Evolutionary conservation across 2,329 filamentous ascomycete species (phyloP).

Genomic region (Talaromyces albobiverticillius): DNA sequence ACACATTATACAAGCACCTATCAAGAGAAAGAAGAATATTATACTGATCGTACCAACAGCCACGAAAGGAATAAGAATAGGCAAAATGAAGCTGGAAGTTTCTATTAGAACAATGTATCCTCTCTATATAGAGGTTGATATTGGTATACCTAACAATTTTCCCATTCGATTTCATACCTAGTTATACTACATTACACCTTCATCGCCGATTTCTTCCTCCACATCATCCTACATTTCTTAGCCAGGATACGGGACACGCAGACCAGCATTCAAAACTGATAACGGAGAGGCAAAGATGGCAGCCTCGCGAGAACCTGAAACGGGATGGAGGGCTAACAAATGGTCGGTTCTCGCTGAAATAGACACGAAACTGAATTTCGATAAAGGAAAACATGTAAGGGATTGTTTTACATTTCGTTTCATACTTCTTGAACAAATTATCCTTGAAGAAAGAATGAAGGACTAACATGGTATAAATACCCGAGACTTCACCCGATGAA

Average conservation of each 20-base stretch:
- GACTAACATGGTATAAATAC: slow-evolving; percentile 4
- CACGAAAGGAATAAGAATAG: background rate
- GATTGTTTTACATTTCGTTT: slow-evolving; percentile 3
- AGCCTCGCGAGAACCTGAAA: background rate
- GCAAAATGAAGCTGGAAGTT: background rate
- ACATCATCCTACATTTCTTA: slow-evolving; percentile 2
- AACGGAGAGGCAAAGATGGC: background rate
- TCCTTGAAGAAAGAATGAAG: slow-evolving; percentile 2
- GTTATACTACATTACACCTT: background rate
- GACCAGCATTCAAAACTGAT: background rate
- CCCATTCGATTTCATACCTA: background rate
- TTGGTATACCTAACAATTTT: background rate
- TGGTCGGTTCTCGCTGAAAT: slow-evolving; percentile 2
- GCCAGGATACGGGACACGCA: background rate
- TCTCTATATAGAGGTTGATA: background rate
- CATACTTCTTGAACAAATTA: slow-evolving; percentile 2
- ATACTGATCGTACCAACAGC: too few species aligned
- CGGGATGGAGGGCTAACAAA: background rate
- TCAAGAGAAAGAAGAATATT: background rate
- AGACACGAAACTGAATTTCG: background rate
- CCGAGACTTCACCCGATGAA: too few species aligned
- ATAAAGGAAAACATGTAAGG: slow-evolving; percentile 2
- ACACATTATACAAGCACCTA: background rate
- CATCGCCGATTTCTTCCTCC: background rate
- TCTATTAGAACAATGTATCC: background rate